Percentiles rank a stretch among this genome's conserved stretches.
Conservation (phyloP, 1,284 basidiomycete species). For the Peniophora sp. region DNA sequence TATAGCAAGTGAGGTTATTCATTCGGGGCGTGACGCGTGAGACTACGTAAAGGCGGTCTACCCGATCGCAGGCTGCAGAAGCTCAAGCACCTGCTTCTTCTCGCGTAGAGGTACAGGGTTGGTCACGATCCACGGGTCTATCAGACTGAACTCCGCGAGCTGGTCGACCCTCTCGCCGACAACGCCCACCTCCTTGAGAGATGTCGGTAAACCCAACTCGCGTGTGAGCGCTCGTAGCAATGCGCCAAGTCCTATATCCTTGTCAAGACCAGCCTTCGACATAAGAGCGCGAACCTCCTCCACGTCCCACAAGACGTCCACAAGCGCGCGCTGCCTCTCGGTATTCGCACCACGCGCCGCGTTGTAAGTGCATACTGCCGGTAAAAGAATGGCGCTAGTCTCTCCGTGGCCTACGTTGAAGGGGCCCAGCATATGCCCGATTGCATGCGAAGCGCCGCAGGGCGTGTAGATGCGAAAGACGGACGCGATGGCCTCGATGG, state of each 20-base stretch:
- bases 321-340: slow-evolving; percentile 3
- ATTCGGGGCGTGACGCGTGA: too few species aligned
- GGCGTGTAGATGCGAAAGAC: neutral
- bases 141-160: slow-evolving; percentile 6
- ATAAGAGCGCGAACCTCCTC: neutral
- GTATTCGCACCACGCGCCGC: slow-evolving; percentile 4
- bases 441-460: neutral
- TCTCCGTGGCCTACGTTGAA: slow-evolving; percentile 3
- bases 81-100: slow-evolving; percentile 8
- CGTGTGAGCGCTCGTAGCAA: slow-evolving; percentile 4
- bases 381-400: slow-evolving; percentile 9
- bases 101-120: slow-evolving; percentile 6
- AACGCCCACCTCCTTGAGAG: slow-evolving; percentile 8
- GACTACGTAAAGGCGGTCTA: too few species aligned
- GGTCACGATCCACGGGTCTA: slow-evolving; percentile 5
- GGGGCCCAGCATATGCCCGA: neutral
- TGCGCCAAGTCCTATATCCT: slow-evolving; percentile 4
- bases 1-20: too few species aligned
- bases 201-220: slow-evolving; percentile 6
- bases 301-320: slow-evolving; percentile 3
- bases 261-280: neutral
- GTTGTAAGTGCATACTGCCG: slow-evolving; percentile 9
- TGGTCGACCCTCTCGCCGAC: slow-evolving; percentile 2
- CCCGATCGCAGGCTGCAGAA: neutral
- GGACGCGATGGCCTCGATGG: neutral